Evolutionary conservation across 306 rosid genomes (phyloP), one percentile per base, ranked within the genome.

Genomic region (Cucumis melo): DNA sequence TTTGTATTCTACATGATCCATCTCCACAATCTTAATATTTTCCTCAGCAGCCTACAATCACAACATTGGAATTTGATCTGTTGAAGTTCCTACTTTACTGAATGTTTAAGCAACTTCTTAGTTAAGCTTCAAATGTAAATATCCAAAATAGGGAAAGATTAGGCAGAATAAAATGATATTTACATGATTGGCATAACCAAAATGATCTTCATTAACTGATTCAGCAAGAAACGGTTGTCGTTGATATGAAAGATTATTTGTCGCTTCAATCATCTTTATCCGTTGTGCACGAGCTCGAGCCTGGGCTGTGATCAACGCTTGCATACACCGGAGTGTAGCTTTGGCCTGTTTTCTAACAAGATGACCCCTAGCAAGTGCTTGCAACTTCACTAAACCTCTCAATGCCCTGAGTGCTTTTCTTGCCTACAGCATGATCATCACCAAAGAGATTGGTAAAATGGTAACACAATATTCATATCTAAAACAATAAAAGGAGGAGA

Each of bases 351-450:
- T 92, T 78, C 99, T 90, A 85, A 94, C 96, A 60, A 94, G 84
- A 80, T 92, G 96, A 63, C 99, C 99, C 77, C 97, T 94, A 62
- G 85, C 96, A 51, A 94, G 77, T 58, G 99, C 99, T 82, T 94
- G 99, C 88, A 94, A 75, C 87, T 92, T 94, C 85, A 94, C 99
- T 51, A 94, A 20, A 66, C 97, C 97, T 78, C 87, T 90, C 53
- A 94, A 83, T 39, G 99, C 99, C 74, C 88, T 66, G 84, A 94
- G 79, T 56, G 99, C 98, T 85, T 90, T 94, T 78, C 92, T 89
- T 70, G 99, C 99, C 99, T 92, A 86, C 70, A 65, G 3, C 59
- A 27, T 16, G 56, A 51, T 15, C 59, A 48, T 58, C 76, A 50
- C 54, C 76, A 50, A 60, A 24, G 58, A 32, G 39, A 39, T 8